A percentile compares a stretch with the other conserved stretches of the same genome.
phyloP scores from a whole-genome alignment of 805 yeast species.

The Wickerhamomyces pijperi region DNA sequence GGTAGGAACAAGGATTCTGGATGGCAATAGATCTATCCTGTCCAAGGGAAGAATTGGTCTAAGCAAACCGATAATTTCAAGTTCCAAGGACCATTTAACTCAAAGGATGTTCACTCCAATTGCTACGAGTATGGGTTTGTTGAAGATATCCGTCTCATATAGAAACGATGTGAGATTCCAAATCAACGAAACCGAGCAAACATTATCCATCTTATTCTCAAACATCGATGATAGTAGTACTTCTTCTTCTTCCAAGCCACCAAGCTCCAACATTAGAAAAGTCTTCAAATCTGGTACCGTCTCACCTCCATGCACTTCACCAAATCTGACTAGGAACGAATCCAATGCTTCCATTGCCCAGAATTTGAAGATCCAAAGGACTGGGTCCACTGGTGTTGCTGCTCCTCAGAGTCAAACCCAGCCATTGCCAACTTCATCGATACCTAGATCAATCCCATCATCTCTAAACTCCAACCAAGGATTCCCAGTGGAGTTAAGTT shows the following conservation, averaged over 20 bases:
- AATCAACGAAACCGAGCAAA: conserved; percentile 55
- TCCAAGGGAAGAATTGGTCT: conserved; percentile 82
- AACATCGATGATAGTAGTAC: conserved; percentile 31
- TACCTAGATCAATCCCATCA: conserved; percentile 19
- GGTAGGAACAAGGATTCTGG: conserved; percentile 52
- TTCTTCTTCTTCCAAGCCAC: conserved; percentile 2
- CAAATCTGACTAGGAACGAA: conserved; percentile 28
- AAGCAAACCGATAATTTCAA: conserved; percentile 46
- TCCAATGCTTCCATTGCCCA: conserved; percentile 32
- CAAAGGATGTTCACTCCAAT: conserved; percentile 62
- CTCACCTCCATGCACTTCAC: conserved; percentile 15
- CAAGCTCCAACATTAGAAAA: conserved; percentile 6
- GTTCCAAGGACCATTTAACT: conserved; percentile 36
- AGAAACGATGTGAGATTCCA: conserved; percentile 61
- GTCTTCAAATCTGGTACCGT: conserved; percentile 26
- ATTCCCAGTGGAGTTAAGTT: conserved; percentile 19
- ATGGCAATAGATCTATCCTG: conserved; percentile 69
- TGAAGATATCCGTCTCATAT: conserved; percentile 70
- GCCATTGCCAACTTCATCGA: conserved; percentile 7
- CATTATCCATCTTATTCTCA: conserved; percentile 46
- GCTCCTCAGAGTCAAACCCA: neutral
- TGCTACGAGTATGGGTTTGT: conserved; percentile 61
- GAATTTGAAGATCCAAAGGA: conserved; percentile 27
- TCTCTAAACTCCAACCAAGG: conserved; percentile 14
- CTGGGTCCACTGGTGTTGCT: conserved; percentile 20